Evolutionary conservation across 345 rosid genomes (phyloP).

Genomic region (Heritiera littoralis): DNA sequence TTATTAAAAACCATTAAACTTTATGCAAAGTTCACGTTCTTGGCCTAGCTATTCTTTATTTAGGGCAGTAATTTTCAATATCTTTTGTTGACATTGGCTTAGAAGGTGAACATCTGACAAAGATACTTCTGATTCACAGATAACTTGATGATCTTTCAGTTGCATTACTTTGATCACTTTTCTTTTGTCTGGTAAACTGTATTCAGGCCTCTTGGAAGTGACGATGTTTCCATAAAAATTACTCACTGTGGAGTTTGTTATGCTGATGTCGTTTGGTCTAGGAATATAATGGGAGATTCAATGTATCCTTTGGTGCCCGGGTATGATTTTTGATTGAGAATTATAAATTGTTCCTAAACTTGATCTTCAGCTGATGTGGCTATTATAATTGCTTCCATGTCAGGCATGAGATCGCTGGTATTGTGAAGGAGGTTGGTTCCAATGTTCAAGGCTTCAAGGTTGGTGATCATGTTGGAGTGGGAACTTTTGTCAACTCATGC

Average conservation of each 20-base stretch:
- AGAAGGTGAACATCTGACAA: neutral
- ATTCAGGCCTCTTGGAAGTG: conserved; percentile 56
- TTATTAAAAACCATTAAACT: neutral
- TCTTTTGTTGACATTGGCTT: neutral
- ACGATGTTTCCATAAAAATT: conserved; percentile 73
- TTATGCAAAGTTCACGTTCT: neutral
- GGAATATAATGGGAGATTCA: conserved; percentile 58
- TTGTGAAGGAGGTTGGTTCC: conserved; percentile 77
- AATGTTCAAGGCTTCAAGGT: conserved; percentile 61
- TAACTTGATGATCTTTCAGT: neutral
- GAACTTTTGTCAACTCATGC: conserved; percentile 85
- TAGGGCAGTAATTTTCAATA: neutral
- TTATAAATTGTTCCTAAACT: neutral
- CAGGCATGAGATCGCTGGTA: conserved; percentile 90
- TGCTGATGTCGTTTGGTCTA: conserved; percentile 79
- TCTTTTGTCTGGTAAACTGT: neutral
- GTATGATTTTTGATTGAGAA: conserved; percentile 38
- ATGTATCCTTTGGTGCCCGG: conserved; percentile 92
- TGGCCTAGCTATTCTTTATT: neutral
- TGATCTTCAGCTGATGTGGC: conserved; percentile 17
- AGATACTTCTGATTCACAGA: neutral
- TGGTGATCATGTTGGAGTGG: conserved; percentile 90
- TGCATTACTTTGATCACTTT: neutral
- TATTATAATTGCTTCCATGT: neutral
- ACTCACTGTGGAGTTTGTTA: conserved; percentile 93